Evolutionary conservation across 1,139 yeast genomes (phyloP).

Genomic region (Tardiomyces depauwii): DNA sequence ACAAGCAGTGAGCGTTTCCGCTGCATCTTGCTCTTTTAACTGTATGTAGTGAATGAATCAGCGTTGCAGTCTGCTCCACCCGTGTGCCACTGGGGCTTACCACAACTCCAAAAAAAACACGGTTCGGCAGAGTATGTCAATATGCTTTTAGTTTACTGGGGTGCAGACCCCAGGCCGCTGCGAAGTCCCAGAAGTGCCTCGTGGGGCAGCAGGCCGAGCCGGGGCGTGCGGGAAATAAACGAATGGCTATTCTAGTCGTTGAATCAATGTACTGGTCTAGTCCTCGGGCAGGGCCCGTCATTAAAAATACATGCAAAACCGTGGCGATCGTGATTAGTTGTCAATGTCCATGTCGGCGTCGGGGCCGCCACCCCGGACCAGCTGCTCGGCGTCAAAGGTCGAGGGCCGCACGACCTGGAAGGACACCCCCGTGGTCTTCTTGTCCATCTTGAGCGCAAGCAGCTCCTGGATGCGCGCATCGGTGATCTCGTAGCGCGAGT

Average conservation of each 20-base stretch:
- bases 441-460: constrained; percentile 9
- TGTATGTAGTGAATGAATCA: too few relatives aligned
- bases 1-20: constrained; percentile 16
- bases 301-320: background rate
- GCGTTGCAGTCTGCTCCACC: too few relatives aligned
- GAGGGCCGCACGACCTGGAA: constrained; percentile 1
- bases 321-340: constrained; percentile 1
- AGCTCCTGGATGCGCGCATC: constrained; percentile 16
- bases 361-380: background rate
- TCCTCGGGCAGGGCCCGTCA: background rate
- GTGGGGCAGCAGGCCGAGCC: too few relatives aligned
- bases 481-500: constrained; percentile 41
- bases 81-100: too few relatives aligned
- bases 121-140: too few relatives aligned
- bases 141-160: too few relatives aligned
- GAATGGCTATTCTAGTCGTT: too few relatives aligned
- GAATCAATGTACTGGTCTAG: background rate
- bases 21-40: background rate
- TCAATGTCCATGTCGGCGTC: background rate
- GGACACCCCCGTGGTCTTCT: background rate
- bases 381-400: constrained; percentile 9
- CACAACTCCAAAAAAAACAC: too few relatives aligned
- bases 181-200: too few relatives aligned
- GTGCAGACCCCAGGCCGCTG: too few relatives aligned
- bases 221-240: too few relatives aligned